Conservation (phyloP, 805 yeast genomes). For the Lachancea meyersii region DNA sequence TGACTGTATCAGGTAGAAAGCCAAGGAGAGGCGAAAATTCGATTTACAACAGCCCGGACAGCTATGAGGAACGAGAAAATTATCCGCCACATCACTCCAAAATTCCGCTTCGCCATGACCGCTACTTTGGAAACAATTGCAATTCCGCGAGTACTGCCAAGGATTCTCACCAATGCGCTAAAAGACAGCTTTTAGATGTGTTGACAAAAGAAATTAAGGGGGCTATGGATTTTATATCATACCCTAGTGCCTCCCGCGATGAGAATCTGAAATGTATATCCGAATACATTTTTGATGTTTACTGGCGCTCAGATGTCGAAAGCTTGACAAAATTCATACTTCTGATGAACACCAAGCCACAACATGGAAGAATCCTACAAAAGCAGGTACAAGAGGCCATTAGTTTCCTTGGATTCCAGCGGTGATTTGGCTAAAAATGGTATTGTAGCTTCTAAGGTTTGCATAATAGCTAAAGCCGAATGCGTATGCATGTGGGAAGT, state of each 20-base stretch:
- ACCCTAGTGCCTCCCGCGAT: conserved; percentile 32
- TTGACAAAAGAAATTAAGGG: conserved; percentile 29
- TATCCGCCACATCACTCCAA: background rate
- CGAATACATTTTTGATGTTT: conserved; percentile 34
- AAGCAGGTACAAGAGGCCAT: conserved; percentile 27
- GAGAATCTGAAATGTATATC: conserved; percentile 30
- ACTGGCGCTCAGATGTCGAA: conserved; percentile 31
- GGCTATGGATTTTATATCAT: conserved; percentile 31
- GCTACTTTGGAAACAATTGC: background rate
- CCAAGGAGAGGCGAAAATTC: background rate
- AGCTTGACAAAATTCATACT: conserved; percentile 20
- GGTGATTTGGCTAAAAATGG: background rate
- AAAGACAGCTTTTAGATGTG: conserved; percentile 14
- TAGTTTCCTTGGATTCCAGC: conserved; percentile 21
- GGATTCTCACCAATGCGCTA: conserved; percentile 1
- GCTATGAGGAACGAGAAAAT: background rate
- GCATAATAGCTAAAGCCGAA: too few species aligned
- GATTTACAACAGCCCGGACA: background rate
- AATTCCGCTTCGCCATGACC: background rate
- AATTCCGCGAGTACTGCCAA: too few species aligned
- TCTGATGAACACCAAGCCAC: conserved; percentile 17
- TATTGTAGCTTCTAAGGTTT: background rate
- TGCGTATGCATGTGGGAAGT: background rate
- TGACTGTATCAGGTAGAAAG: background rate
- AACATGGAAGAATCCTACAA: conserved; percentile 22